phyloP scores from a whole-genome alignment of 371 early-diverging fungal species.

The Mucor plumbeus region DNA sequence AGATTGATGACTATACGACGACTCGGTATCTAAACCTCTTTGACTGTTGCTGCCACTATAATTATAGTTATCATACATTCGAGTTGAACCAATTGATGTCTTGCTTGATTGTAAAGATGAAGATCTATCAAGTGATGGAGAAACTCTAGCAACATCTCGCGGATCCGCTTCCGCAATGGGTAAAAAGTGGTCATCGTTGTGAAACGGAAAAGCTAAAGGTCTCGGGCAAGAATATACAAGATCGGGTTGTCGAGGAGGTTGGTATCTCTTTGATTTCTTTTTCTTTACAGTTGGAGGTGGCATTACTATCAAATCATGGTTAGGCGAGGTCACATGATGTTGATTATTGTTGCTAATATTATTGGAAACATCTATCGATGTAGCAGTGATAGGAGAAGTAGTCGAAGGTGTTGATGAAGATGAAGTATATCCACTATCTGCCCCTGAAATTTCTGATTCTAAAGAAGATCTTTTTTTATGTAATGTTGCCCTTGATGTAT shows the following conservation, averaged over 20 bases:
- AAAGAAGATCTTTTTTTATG: constrained; percentile 37
- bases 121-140: constrained; percentile 33
- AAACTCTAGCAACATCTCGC: constrained; percentile 49
- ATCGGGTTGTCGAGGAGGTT: constrained; percentile 48
- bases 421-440: constrained; percentile 52
- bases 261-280: constrained; percentile 29
- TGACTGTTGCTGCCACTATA: constrained; percentile 5
- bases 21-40: constrained; percentile 26
- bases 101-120: constrained; percentile 27
- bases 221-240: constrained; percentile 56
- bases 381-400: constrained; percentile 5
- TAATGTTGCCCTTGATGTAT: constrained; percentile 20
- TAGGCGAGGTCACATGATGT: constrained; percentile 11
- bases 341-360: background rate
- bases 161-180: constrained; percentile 60
- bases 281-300: constrained; percentile 19
- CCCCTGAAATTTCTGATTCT: constrained; percentile 41
- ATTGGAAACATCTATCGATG: background rate
- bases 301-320: background rate
- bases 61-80: constrained; percentile 27
- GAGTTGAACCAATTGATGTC: constrained; percentile 21
- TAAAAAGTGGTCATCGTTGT: constrained; percentile 58
- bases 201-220: constrained; percentile 58
- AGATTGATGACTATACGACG: constrained; percentile 32
- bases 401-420: constrained; percentile 39